These are phyloP conservation scores for Paecilomyces sp. DNA, from an alignment of 2,329 filamentous ascomycete genomes.

Conservation along the genomic window DNA sequence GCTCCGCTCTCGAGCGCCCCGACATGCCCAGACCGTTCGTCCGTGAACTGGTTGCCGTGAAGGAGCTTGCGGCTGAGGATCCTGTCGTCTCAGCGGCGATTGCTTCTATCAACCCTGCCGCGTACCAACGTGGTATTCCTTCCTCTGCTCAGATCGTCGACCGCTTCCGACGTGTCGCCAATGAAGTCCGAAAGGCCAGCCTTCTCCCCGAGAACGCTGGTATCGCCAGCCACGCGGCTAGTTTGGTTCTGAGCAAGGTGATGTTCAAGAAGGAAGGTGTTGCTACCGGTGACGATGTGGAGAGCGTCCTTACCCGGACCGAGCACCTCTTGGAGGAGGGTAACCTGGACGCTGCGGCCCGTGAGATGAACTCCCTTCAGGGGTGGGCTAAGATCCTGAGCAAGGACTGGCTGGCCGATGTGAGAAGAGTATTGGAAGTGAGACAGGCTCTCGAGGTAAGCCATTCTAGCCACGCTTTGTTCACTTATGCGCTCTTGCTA, in stretches of 20 bases:
- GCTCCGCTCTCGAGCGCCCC: slow-evolving; percentile 69
- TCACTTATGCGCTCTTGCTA: slow-evolving; percentile 6
- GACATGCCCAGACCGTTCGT: slow-evolving; percentile 76
- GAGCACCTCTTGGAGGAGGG: slow-evolving; percentile 90
- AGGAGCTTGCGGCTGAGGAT: slow-evolving; percentile 80
- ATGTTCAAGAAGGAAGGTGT: slow-evolving; percentile 92
- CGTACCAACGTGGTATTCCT: slow-evolving; percentile 87
- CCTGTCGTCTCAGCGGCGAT: slow-evolving; percentile 87
- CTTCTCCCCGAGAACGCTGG: slow-evolving; percentile 89
- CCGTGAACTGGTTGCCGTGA: slow-evolving; percentile 85
- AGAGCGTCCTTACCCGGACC: slow-evolving; percentile 83
- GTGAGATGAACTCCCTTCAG: slow-evolving; percentile 87
- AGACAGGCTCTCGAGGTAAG: slow-evolving; percentile 91
- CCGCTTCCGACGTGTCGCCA: slow-evolving; percentile 86
- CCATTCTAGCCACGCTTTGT: slow-evolving; percentile 15
- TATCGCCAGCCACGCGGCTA: slow-evolving; percentile 88
- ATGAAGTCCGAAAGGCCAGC: slow-evolving; percentile 88
- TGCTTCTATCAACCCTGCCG: slow-evolving; percentile 86
- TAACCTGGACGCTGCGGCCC: slow-evolving; percentile 79
- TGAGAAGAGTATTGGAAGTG: slow-evolving; percentile 87
- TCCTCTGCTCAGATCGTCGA: slow-evolving; percentile 82
- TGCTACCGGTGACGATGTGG: slow-evolving; percentile 79
- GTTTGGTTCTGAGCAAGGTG: slow-evolving; percentile 81
- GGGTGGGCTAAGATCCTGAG: slow-evolving; percentile 96
- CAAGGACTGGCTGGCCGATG: slow-evolving; percentile 87